These are phyloP conservation scores for Dictyophora rubrovolvata DNA, from an alignment of 768 basidiomycete genomes.

Conservation along the genomic window DNA sequence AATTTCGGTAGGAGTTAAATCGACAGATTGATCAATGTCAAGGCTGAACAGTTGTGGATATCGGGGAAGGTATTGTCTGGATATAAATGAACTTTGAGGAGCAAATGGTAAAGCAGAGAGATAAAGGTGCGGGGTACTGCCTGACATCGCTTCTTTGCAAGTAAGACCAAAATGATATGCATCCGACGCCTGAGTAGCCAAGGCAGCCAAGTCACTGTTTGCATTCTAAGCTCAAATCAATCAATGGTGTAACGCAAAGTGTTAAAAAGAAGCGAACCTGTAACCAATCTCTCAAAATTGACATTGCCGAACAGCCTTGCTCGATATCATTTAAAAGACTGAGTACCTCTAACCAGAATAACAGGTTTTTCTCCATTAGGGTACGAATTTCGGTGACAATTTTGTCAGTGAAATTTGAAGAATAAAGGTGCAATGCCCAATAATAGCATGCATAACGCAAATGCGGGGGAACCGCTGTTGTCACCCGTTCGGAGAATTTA, in stretches of 20 bases:
- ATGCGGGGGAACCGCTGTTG: not conserved
- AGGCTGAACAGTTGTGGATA: not conserved
- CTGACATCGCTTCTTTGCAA: conserved; percentile 22
- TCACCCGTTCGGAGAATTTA: not conserved
- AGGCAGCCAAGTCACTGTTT: not conserved
- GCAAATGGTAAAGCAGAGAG: conserved; percentile 28
- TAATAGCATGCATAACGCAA: not conserved
- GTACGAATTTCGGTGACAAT: not conserved
- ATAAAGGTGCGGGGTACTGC: conserved; percentile 29
- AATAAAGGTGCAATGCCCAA: not conserved
- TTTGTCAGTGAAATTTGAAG: too few relatives aligned
- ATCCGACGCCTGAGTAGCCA: conserved; percentile 11
- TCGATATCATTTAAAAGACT: conserved; percentile 17
- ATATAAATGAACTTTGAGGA: conserved; percentile 19
- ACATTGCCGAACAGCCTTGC: conserved; percentile 12
- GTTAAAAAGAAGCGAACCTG: not conserved
- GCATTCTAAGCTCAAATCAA: conserved; percentile 3
- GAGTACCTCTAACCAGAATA: conserved; percentile 32
- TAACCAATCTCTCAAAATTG: not conserved
- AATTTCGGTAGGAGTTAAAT: too few relatives aligned
- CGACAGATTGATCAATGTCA: too few relatives aligned
- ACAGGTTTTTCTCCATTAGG: conserved; percentile 17
- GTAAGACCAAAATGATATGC: conserved; percentile 21
- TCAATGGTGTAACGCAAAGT: not conserved
- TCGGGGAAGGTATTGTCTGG: conserved; percentile 8